Base-by-base conservation (phyloP, 139 green algal genomes). In the Chlorella sp. region DNA sequence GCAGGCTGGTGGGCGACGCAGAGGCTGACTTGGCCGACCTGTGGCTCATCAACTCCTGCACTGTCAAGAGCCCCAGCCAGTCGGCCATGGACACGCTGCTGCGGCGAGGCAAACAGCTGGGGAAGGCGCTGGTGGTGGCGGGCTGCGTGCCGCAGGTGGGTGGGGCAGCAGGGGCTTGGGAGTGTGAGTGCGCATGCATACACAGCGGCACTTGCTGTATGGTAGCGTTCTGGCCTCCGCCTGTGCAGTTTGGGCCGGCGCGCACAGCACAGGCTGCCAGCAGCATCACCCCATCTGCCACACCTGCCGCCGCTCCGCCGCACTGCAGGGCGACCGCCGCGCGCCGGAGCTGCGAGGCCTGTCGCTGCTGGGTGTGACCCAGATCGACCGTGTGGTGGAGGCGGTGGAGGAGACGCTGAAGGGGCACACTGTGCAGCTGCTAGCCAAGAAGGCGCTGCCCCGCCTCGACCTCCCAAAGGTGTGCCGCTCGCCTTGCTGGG, bases 21-120 rank as follows among this genome's bases (percentile, higher is more conserved):
- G 51, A 93, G 9, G 74, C 86, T 0, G 90, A 90, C 1, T 20
- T 64, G 0, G 96, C 96, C 6, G 91, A 97, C 57, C 74, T 95
- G 36, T 98, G 96, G 96, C 71, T 98, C 7, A 88, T 98, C 80
- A 98, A 98, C 91, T 97, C 88, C 9, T 99, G 96, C 69, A 99
- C 96, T 17, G 96, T 98, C 28, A 99, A 99, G 86, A 92, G 85
- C 30, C 96, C 96, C 32, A 93, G 79, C 65, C 90, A 98, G 87
- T 89, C 85, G 12, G 94, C 91, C 56, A 96, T 98, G 91, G 86
- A 84, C 41, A 95, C 64, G 7, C 56, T 98, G 9, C 84, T 98
- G 5, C 32, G 41, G 25, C 80, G 74, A 13, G 94, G 88, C 7
- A 74, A 86, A 25, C 63, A 68, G 25, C 55, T 81, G 11, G 90